phyloP scores from a whole-genome alignment of 139 green algal genomes.

The Picochlorum costavermella region DNA sequence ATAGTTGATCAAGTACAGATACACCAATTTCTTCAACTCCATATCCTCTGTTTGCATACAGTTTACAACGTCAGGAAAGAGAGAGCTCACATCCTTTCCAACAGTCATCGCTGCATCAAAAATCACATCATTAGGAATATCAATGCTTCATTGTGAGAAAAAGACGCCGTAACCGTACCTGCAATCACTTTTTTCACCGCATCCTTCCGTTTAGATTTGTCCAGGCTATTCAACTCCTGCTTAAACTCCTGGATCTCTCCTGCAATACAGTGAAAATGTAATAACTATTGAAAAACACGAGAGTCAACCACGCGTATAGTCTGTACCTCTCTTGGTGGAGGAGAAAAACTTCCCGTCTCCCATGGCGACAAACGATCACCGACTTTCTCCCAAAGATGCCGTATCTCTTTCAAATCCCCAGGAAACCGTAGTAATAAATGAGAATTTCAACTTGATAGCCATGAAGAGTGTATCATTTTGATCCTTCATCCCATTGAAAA shows the following conservation, averaged over 20 bases:
- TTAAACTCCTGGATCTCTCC: slow-evolving; percentile 94
- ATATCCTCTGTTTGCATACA: slow-evolving; percentile 94
- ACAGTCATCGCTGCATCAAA: slow-evolving; percentile 88
- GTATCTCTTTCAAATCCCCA: no score
- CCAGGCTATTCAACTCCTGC: slow-evolving; percentile 79
- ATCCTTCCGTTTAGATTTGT: slow-evolving; percentile 87
- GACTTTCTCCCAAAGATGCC: not conserved
- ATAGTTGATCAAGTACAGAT: slow-evolving; percentile 99
- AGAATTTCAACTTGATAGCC: no score
- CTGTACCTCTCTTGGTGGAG: slow-evolving; percentile 87
- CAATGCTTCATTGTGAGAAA: not conserved
- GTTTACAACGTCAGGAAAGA: slow-evolving; percentile 85
- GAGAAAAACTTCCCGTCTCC: slow-evolving; percentile 81
- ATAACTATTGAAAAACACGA: not conserved
- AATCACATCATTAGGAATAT: no score
- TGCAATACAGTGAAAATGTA: slow-evolving; percentile 23
- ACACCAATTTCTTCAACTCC: slow-evolving; percentile 97
- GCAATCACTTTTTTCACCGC: slow-evolving; percentile 95
- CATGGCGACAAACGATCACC: slow-evolving; percentile 34
- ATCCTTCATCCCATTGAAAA: no score
- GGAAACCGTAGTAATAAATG: no score
- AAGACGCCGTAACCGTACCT: slow-evolving; percentile 1
- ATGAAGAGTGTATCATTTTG: no score
- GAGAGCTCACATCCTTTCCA: slow-evolving; percentile 44
- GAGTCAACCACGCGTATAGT: no score